Evolutionary conservation across 257 asterid species (phyloP).

Genomic region (Rehmannia glutinosa): DNA sequence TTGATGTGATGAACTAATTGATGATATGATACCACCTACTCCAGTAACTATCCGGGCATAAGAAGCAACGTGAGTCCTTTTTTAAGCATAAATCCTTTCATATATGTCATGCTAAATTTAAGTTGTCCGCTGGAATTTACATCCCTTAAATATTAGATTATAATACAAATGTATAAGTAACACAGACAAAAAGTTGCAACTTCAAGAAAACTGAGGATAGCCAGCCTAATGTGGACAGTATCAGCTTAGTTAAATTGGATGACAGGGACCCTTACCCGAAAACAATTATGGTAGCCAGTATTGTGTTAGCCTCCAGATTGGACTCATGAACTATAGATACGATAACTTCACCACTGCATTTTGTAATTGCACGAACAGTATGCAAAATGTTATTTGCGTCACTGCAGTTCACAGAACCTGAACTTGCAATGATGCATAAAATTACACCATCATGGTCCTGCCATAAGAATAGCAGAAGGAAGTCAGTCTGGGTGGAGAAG

Average conservation of each 20-base stretch:
- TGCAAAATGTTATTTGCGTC: slow-evolving; percentile 43
- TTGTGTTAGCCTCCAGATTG: slow-evolving; percentile 48
- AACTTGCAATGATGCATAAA: slow-evolving; percentile 74
- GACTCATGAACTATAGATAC: slow-evolving; percentile 54
- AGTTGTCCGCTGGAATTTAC: background rate
- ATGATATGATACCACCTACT: too few species aligned
- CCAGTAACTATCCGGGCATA: too few species aligned
- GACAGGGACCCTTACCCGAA: slow-evolving; percentile 60
- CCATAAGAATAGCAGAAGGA: slow-evolving; percentile 16
- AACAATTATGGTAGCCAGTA: slow-evolving; percentile 63
- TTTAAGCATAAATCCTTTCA: too few species aligned
- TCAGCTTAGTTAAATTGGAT: slow-evolving; percentile 2
- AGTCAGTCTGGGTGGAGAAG: slow-evolving; percentile 10
- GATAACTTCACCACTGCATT: slow-evolving; percentile 51
- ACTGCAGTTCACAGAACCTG: slow-evolving; percentile 46
- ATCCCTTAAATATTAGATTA: background rate
- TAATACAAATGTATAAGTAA: background rate
- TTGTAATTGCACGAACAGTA: slow-evolving; percentile 48
- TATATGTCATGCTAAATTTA: too few species aligned
- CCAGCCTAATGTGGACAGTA: background rate
- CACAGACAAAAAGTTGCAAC: slow-evolving; percentile 1
- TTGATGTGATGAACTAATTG: too few species aligned
- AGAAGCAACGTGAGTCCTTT: too few species aligned
- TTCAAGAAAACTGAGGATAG: background rate
- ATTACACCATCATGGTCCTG: slow-evolving; percentile 72